Percentiles rank a stretch among this genome's conserved stretches.
Evolutionary conservation across 2,329 filamentous ascomycete genomes (phyloP).

Genomic region (Penicillium frequentans): DNA sequence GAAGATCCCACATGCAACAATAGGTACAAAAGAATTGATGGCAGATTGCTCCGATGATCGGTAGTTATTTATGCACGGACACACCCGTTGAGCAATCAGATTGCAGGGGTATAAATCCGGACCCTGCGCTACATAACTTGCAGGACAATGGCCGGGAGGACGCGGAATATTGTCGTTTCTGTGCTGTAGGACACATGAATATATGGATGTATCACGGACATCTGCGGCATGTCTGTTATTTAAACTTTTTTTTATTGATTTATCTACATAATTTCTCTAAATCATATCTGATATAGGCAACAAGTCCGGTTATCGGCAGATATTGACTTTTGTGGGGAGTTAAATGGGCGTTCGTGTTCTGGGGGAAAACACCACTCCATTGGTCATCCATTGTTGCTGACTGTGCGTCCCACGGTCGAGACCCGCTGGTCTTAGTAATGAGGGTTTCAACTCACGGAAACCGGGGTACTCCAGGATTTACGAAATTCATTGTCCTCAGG

Average conservation of each 20-base stretch:
- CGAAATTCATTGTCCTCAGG: too few species aligned
- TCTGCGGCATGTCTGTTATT: background rate
- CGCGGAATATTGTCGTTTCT: background rate
- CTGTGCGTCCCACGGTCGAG: constrained; percentile 1
- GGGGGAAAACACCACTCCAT: background rate
- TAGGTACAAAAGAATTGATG: too few species aligned
- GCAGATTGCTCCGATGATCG: background rate
- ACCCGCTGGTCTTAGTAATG: constrained; percentile 9
- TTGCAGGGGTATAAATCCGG: background rate
- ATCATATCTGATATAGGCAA: background rate
- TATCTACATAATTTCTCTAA: background rate
- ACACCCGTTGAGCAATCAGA: background rate
- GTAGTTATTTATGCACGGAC: background rate
- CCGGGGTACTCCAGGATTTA: too few species aligned
- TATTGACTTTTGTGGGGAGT: constrained; percentile 9
- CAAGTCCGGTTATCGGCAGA: background rate
- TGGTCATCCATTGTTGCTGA: background rate
- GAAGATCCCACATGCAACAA: too few species aligned
- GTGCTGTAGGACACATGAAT: background rate
- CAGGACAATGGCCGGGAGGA: too few species aligned
- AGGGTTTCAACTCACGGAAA: background rate
- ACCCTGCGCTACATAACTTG: background rate
- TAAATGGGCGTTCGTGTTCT: constrained; percentile 7
- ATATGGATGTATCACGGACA: background rate
- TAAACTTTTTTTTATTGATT: background rate